Conservation (phyloP, 108 stramenopile species). For the Cyclotella atomus region DNA sequence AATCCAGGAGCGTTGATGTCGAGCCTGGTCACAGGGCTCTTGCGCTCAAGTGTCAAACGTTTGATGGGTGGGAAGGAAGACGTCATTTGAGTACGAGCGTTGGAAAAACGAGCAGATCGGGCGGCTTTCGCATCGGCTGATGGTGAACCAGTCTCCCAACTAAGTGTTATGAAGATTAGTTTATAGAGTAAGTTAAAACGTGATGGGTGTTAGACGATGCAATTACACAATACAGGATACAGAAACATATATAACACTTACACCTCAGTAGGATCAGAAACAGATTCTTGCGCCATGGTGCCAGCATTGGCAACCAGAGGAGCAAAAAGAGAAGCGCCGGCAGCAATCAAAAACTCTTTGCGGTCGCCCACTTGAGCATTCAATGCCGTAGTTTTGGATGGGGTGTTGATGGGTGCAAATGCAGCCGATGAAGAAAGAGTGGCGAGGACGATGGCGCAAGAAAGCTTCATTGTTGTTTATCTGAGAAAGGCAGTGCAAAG, state of each 20-base stretch:
- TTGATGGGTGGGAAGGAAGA: slow-evolving; percentile 83
- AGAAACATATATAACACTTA: too few relatives aligned
- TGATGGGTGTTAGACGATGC: too few relatives aligned
- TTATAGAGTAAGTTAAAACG: too few relatives aligned
- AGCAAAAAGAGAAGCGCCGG: slow-evolving; percentile 66
- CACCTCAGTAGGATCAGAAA: slow-evolving; percentile 70
- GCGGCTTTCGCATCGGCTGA: slow-evolving; percentile 57
- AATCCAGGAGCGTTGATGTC: slow-evolving; percentile 83
- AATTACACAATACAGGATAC: too few relatives aligned
- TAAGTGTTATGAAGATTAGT: too few relatives aligned
- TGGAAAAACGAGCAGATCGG: slow-evolving; percentile 67
- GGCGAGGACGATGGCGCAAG: slow-evolving; percentile 36
- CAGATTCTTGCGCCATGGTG: slow-evolving; percentile 79
- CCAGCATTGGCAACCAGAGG: slow-evolving; percentile 68
- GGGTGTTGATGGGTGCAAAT: slow-evolving; percentile 38
- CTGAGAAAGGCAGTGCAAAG: neutral
- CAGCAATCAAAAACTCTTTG: slow-evolving; percentile 68
- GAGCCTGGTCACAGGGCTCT: slow-evolving; percentile 87
- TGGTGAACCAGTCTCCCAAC: slow-evolving; percentile 81
- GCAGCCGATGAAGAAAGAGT: slow-evolving; percentile 39
- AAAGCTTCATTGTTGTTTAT: slow-evolving; percentile 51
- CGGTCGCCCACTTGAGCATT: slow-evolving; percentile 69
- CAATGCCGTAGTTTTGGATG: slow-evolving; percentile 40
- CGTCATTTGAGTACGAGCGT: slow-evolving; percentile 84
- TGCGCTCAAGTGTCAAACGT: slow-evolving; percentile 82